Base-by-base conservation (phyloP, 331 rosid genomes). In the Erythrophleum ivorense region DNA sequence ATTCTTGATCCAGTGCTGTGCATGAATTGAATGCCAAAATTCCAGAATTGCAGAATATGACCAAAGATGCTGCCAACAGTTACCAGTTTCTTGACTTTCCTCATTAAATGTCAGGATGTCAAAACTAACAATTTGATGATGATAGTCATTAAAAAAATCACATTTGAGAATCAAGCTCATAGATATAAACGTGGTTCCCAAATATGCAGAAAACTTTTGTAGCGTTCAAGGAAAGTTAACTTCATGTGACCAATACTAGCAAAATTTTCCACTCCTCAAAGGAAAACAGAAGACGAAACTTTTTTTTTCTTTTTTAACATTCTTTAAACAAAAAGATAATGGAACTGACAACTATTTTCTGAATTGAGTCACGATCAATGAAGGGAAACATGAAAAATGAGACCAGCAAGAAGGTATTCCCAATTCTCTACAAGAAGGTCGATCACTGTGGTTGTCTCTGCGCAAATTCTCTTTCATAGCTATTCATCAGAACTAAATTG, bases 381-480 rank as follows among this genome's bases (percentile, higher is more conserved):
- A 11, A 29, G 60, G 16, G 34, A 43, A 71, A 93, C 99, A 98
- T 96, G 99, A 87, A 48, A 87, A 89, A 96, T 50, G 11, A 96
- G 79, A 80, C 99, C 99, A 41, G 88, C 97, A 19, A 96, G 89
- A 79, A 96, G 90, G 82, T 92, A 96, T 77, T 93, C 93, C 99
- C 98, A 96, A 85, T 90, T 92, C 84, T 89, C 91, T 5, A 70
- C 65, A 59, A 96, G 92, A 68, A 96, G 98, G 69, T 78, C 86
- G 89, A 93, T 84, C 91, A 93, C 99, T 46, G 98, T 91, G 69
- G 90, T 83, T 53, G 71, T 69, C 84, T 96, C 99, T 60, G 99
- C 92, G 41, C 94, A 92, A 86, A 91, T 55, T 88, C 98, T 88
- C 86, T 93, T 96, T 98, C 98, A 96, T 76, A 93, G 89, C 99